A percentile compares a stretch with the other conserved stretches of the same genome.
Evolutionary conservation across 176 grass and related monocot species (phyloP).

Genomic region (Cenchrus americanus): DNA sequence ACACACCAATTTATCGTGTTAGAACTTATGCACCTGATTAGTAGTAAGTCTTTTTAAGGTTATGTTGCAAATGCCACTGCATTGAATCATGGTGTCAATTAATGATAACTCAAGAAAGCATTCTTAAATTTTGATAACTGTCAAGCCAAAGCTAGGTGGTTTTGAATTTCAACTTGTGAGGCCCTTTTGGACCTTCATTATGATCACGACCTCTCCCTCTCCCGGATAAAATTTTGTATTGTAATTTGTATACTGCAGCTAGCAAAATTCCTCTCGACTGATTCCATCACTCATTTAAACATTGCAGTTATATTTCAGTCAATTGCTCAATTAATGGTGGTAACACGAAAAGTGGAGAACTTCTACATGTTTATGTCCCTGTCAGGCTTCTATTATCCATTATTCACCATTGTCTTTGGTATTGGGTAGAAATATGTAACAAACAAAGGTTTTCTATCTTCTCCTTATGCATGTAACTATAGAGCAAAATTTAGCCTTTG

Average conservation of each 20-base stretch:
- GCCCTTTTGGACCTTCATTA: constrained; percentile 16
- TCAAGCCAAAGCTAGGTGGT: constrained; percentile 14
- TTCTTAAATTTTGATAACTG: background rate
- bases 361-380: background rate
- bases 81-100: background rate
- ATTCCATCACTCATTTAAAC: background rate
- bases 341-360: background rate
- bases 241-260: constrained; percentile 7
- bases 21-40: no score
- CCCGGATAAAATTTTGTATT: background rate
- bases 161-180: constrained; percentile 26
- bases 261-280: constrained; percentile 13
- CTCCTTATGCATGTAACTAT: background rate
- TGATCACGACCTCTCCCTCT: background rate
- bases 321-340: constrained; percentile 7
- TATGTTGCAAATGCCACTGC: no score
- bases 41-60: no score
- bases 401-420: no score
- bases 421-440: background rate
- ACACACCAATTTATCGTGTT: no score
- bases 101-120: constrained; percentile 22
- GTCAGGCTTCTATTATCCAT: background rate
- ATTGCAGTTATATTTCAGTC: background rate
- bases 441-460: background rate
- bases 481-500: constrained; percentile 12